Percentiles rank a stretch among this genome's conserved stretches.
Conservation (phyloP, 129 eudicot genomes). For the Logfia minima region DNA sequence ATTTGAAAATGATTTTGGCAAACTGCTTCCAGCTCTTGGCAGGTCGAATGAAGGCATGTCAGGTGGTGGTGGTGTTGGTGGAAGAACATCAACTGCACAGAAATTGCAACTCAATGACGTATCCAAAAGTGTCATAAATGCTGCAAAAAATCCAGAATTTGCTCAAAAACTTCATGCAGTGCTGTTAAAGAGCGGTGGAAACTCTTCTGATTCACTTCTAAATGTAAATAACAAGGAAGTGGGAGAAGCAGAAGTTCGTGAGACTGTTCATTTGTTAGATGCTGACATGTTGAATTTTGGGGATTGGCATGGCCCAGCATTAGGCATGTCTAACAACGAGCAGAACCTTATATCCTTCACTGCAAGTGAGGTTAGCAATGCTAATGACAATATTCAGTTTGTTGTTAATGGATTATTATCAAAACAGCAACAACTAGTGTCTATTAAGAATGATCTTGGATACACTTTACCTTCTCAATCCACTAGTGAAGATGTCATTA, state of each 20-base stretch:
- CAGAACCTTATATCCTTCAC: constrained; percentile 42
- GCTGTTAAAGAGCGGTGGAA: constrained; percentile 48
- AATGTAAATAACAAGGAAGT: constrained; percentile 29
- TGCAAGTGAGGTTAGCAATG: constrained; percentile 25
- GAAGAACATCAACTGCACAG: constrained; percentile 55
- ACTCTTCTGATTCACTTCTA: constrained; percentile 43
- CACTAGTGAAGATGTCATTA: constrained; percentile 24
- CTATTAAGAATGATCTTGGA: constrained; percentile 17
- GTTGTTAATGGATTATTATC: constrained; percentile 25
- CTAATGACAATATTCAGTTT: constrained; percentile 11
- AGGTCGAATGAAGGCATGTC: constrained; percentile 40
- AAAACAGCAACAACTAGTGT: neutral
- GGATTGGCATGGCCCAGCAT: constrained; percentile 21
- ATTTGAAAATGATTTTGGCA: constrained; percentile 50
- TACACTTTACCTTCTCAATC: constrained; percentile 26
- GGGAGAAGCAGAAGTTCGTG: constrained; percentile 41
- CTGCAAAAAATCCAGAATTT: constrained; percentile 67
- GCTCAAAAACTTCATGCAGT: constrained; percentile 67
- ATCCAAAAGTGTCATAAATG: constrained; percentile 54
- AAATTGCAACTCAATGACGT: constrained; percentile 57
- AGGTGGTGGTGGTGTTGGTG: constrained; percentile 29
- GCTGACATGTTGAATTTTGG: constrained; percentile 34
- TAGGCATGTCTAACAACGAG: constrained; percentile 31
- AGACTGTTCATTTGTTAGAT: constrained; percentile 30
- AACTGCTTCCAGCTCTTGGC: constrained; percentile 42